Conservation (phyloP, 306 rosid species). For the barrel medic (Medicago truncatula) region DNA sequence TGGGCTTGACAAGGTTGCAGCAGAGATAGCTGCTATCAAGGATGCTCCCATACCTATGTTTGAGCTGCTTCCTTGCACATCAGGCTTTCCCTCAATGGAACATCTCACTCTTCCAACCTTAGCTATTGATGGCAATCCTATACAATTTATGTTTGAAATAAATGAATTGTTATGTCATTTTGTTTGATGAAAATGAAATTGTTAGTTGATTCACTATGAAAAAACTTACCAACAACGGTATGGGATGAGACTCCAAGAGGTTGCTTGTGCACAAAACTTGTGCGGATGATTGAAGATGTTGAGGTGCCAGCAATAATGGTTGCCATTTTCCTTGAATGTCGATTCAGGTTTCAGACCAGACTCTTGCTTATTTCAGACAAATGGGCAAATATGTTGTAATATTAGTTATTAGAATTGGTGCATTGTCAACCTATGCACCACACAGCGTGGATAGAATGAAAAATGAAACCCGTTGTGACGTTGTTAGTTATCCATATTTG, state of each 20-base stretch:
- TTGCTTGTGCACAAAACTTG: slow-evolving; percentile 64
- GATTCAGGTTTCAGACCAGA: slow-evolving; percentile 12
- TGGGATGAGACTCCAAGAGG: slow-evolving; percentile 62
- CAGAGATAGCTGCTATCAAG: slow-evolving; percentile 67
- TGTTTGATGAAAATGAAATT: not conserved
- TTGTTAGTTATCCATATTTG: slow-evolving; percentile 59
- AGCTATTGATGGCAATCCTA: slow-evolving; percentile 69
- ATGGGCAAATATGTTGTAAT: slow-evolving; percentile 26
- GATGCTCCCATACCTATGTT: slow-evolving; percentile 73
- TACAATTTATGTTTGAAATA: not conserved
- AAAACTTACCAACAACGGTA: slow-evolving; percentile 60
- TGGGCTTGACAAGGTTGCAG: slow-evolving; percentile 73
- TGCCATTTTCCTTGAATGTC: slow-evolving; percentile 63
- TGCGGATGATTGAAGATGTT: slow-evolving; percentile 56
- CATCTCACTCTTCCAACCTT: slow-evolving; percentile 81
- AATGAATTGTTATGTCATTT: not conserved
- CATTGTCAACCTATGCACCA: slow-evolving; percentile 48
- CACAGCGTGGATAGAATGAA: slow-evolving; percentile 53
- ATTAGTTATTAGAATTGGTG: slow-evolving; percentile 38
- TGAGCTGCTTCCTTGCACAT: slow-evolving; percentile 45
- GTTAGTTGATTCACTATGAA: not conserved
- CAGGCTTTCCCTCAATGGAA: slow-evolving; percentile 58
- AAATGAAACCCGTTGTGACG: slow-evolving; percentile 29
- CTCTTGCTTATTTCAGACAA: slow-evolving; percentile 42
- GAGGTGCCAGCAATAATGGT: slow-evolving; percentile 63